Evolutionary conservation across 768 basidiomycete species (phyloP).

Genomic region (Lentinus tigrinus): DNA sequence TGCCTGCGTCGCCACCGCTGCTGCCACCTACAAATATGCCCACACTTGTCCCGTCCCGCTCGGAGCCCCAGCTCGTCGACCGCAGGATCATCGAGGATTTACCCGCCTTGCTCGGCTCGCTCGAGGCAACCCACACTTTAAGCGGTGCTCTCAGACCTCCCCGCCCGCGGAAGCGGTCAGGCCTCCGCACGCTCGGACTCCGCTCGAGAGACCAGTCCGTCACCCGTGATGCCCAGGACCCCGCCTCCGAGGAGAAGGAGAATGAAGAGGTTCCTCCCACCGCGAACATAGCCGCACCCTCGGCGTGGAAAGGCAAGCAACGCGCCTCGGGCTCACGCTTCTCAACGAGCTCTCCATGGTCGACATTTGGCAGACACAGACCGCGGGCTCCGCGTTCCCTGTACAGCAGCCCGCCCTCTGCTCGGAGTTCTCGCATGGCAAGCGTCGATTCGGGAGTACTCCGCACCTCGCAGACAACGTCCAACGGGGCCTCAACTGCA

Average conservation of each 20-base stretch:
- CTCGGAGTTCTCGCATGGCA: constrained; percentile 5
- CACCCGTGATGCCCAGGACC: neutral
- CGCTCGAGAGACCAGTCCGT: neutral
- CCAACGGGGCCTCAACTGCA: neutral
- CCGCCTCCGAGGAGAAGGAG: constrained; percentile 11
- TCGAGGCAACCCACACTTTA: constrained; percentile 2
- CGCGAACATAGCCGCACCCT: neutral
- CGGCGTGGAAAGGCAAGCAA: constrained; percentile 1
- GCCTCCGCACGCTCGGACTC: neutral
- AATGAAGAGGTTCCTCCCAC: neutral
- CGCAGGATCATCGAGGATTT: constrained; percentile 26
- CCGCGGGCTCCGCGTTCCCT: neutral
- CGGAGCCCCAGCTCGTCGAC: constrained; percentile 15
- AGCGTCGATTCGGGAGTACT: constrained; percentile 9
- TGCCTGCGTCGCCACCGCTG: neutral
- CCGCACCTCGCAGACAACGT: constrained; percentile 7
- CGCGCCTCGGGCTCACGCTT: neutral
- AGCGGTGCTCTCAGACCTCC: constrained; percentile 17
- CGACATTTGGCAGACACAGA: constrained; percentile 20
- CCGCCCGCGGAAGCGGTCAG: constrained; percentile 13
- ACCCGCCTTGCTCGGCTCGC: constrained; percentile 18
- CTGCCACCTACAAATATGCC: neutral
- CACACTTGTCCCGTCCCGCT: neutral
- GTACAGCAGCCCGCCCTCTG: constrained; percentile 2
- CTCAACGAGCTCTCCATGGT: constrained; percentile 16